phyloP scores from a whole-genome alignment of 306 rosid genomes.

The Pterocarpus macrocarpus region DNA sequence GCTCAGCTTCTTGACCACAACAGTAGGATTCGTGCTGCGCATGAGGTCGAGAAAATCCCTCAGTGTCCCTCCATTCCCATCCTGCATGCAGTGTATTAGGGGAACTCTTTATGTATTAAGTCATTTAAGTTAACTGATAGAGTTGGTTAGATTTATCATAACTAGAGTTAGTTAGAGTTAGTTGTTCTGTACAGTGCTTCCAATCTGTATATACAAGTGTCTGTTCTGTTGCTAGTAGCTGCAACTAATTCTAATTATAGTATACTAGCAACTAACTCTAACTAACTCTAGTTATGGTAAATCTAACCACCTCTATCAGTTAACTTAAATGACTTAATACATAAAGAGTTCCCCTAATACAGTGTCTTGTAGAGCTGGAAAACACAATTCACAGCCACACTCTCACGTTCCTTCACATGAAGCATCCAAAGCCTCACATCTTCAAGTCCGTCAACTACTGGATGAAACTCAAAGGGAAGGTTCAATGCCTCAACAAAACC shows the following conservation, averaged over 20 bases:
- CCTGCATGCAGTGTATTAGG: slow-evolving; percentile 21
- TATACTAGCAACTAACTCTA: no score
- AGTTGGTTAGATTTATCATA: no score
- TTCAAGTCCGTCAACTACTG: slow-evolving; percentile 94
- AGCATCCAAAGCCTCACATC: slow-evolving; percentile 99
- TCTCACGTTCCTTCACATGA: slow-evolving; percentile 92
- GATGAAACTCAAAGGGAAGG: slow-evolving; percentile 95
- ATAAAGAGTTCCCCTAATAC: no score
- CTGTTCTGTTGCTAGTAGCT: no score
- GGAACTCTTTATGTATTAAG: no score
- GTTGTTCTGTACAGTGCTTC: no score
- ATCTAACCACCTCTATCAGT: no score
- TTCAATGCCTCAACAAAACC: slow-evolving; percentile 83
- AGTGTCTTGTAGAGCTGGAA: slow-evolving; percentile 89
- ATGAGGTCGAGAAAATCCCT: slow-evolving; percentile 83
- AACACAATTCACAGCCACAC: slow-evolving; percentile 82
- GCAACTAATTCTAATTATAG: no score
- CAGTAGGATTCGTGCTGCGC: slow-evolving; percentile 78
- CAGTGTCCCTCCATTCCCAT: slow-evolving; percentile 70
- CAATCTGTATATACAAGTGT: no score
- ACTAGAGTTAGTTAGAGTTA: slow-evolving; percentile 49
- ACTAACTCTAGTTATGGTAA: no score
- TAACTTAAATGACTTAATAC: no score
- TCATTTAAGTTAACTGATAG: no score
- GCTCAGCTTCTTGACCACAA: slow-evolving; percentile 85